These are phyloP conservation scores for Davidsoniella virescens DNA, from an alignment of 2,329 filamentous ascomycete species.

Conservation along the genomic window DNA sequence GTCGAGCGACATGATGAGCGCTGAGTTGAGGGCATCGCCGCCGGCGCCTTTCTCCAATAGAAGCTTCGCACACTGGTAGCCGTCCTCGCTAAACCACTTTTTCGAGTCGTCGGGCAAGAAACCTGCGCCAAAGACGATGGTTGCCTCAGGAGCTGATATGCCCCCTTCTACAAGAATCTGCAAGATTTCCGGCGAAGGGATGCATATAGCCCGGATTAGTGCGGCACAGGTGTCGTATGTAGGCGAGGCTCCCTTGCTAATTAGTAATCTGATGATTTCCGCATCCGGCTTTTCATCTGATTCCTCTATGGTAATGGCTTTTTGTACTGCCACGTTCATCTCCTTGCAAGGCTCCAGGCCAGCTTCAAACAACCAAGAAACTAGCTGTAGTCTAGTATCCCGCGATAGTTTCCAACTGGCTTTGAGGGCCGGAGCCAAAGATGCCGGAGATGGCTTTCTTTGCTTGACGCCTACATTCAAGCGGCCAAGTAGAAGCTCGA, in stretches of 20 bases:
- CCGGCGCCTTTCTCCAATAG: conserved; percentile 32
- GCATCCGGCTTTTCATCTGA: conserved; percentile 3
- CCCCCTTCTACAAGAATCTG: neutral
- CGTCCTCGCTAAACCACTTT: conserved; percentile 8
- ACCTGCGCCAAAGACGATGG: neutral
- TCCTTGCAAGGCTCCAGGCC: conserved; percentile 32
- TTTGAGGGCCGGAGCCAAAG: conserved; percentile 34
- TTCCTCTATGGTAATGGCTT: conserved; percentile 27
- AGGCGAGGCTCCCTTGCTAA: conserved; percentile 3
- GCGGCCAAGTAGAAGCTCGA: conserved; percentile 36
- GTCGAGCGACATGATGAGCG: conserved; percentile 1
- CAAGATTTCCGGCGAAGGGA: neutral
- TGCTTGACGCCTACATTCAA: conserved; percentile 25
- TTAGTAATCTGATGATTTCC: conserved; percentile 6
- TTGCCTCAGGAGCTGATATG: conserved; percentile 1
- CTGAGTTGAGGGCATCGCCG: neutral
- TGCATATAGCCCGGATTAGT: conserved; percentile 1
- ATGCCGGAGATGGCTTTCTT: conserved; percentile 30
- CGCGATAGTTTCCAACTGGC: conserved; percentile 34
- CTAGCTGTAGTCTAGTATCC: conserved; percentile 31
- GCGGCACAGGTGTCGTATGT: conserved; percentile 4
- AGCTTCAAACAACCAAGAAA: conserved; percentile 34
- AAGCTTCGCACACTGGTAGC: conserved; percentile 24
- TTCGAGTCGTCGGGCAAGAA: neutral
- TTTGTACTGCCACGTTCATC: conserved; percentile 32